phyloP scores from a whole-genome alignment of 2,329 filamentous ascomycete genomes.

The Aspergillus latus region DNA sequence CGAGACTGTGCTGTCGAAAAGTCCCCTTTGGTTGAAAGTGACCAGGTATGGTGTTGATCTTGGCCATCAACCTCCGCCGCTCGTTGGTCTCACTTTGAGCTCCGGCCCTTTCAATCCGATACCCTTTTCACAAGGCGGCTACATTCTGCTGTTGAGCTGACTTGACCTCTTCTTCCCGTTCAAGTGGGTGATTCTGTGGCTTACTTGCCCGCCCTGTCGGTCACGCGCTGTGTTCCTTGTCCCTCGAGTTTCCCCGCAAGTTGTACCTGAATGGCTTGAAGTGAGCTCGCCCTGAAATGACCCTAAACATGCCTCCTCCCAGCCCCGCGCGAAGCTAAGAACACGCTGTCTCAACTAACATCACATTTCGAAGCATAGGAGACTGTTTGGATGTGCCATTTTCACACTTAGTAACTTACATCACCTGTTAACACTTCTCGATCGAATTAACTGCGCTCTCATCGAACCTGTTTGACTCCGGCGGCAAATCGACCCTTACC shows the following conservation, averaged over 20 bases:
- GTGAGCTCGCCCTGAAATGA: conserved; percentile 22
- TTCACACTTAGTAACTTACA: not conserved
- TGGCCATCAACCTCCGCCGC: conserved; percentile 36
- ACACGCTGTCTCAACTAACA: conserved; percentile 11
- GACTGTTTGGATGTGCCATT: not conserved
- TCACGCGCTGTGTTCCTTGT: conserved; percentile 17
- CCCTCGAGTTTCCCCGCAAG: conserved; percentile 26
- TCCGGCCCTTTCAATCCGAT: conserved; percentile 24
- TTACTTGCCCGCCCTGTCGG: conserved; percentile 10
- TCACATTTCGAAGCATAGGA: not conserved
- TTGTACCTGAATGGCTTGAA: conserved; percentile 28
- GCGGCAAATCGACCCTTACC: conserved; percentile 10
- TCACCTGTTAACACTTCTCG: conserved; percentile 4
- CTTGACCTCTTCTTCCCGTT: conserved; percentile 4
- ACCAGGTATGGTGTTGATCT: conserved; percentile 33
- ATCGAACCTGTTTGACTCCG: conserved; percentile 8
- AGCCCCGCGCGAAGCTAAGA: conserved; percentile 18
- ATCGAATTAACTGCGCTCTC: not conserved
- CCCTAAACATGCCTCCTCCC: conserved; percentile 14
- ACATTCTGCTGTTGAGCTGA: conserved; percentile 6
- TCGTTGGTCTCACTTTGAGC: conserved; percentile 36
- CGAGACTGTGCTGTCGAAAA: not conserved
- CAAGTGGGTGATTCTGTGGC: conserved; percentile 1
- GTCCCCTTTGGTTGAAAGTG: conserved; percentile 15
- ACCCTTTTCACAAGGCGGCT: conserved; percentile 20